Conservation (phyloP, 495 filamentous ascomycete species). For the Astrothelium subdiscretum region DNA sequence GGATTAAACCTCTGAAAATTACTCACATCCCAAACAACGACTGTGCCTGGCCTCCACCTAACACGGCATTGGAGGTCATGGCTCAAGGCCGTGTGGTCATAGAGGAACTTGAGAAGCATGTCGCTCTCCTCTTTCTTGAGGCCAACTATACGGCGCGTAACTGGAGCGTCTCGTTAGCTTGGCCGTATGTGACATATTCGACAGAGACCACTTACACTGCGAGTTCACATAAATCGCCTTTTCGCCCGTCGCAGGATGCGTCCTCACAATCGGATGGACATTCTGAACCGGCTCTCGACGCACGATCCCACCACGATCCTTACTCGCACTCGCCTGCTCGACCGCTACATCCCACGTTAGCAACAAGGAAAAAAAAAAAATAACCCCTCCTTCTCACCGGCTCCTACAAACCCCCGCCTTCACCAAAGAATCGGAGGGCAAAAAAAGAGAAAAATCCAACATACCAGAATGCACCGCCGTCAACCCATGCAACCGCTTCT, state of each 20-base stretch:
- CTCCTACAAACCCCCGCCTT: no score
- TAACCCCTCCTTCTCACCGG: no score
- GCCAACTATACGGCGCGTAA: slow-evolving; percentile 61
- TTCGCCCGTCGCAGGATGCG: slow-evolving; percentile 69
- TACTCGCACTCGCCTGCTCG: slow-evolving; percentile 54
- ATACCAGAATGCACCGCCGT: slow-evolving; percentile 60
- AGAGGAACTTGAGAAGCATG: slow-evolving; percentile 73
- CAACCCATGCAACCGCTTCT: slow-evolving; percentile 64
- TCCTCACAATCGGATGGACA: slow-evolving; percentile 67
- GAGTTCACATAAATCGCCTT: slow-evolving; percentile 81
- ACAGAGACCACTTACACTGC: slow-evolving; percentile 58
- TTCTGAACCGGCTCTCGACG: slow-evolving; percentile 58
- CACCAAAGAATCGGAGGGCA: no score
- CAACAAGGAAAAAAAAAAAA: neutral
- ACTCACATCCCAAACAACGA: slow-evolving; percentile 75
- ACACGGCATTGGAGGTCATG: slow-evolving; percentile 85
- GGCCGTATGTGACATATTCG: neutral
- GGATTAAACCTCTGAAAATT: slow-evolving; percentile 5
- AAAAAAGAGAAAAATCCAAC: slow-evolving; percentile 11
- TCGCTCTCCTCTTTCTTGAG: slow-evolving; percentile 71
- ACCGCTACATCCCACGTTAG: neutral
- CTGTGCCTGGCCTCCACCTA: slow-evolving; percentile 68
- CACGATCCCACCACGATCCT: slow-evolving; percentile 46
- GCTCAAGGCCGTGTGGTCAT: slow-evolving; percentile 70
- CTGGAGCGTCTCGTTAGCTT: slow-evolving; percentile 13